Conservation (phyloP, 164 flowering plant species). For the Euptelea pleiosperma region DNA sequence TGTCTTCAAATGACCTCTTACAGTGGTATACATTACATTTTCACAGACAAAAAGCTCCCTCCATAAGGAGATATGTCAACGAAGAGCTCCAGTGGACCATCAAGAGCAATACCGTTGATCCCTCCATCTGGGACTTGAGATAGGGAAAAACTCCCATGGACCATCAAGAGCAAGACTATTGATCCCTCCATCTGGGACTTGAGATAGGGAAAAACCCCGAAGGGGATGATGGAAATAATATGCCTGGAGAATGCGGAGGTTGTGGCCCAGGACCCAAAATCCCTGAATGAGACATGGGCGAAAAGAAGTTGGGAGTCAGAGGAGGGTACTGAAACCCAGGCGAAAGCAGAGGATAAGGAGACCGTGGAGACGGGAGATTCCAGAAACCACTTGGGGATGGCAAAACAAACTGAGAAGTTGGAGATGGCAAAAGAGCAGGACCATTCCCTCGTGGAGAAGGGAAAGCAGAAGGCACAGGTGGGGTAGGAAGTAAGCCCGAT, state of each 20-base stretch:
- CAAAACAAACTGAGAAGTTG: conserved; percentile 70
- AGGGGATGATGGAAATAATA: conserved; percentile 70
- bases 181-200: conserved; percentile 90
- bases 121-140: conserved; percentile 88
- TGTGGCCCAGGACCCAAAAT: conserved; percentile 94
- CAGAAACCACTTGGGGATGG: conserved; percentile 75
- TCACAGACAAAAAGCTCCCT: conserved; percentile 20
- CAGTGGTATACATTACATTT: conserved; percentile 19
- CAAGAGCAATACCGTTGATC: conserved; percentile 29
- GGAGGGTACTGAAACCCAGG: conserved; percentile 75
- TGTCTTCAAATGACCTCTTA: conserved; percentile 13
- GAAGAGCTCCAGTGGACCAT: conserved; percentile 5
- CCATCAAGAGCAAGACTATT: conserved; percentile 19
- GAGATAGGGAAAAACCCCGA: conserved; percentile 61
- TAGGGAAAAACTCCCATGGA: conserved; percentile 23
- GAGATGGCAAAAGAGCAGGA: conserved; percentile 74
- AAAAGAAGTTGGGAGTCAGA: conserved; percentile 59
- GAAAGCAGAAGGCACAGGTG: conserved; percentile 30
- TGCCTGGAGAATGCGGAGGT: conserved; percentile 75
- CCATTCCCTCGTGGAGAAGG: conserved; percentile 57
- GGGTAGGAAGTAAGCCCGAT: conserved; percentile 60
- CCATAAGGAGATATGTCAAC: conserved; percentile 4
- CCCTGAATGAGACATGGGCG: conserved; percentile 62
- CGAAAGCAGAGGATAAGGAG: conserved; percentile 77
- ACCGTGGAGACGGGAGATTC: conserved; percentile 67